Percentiles rank a stretch among this genome's conserved stretches.
Evolutionary conservation across 108 stramenopile genomes (phyloP).

Genomic region (Stephanodiscus triporus): DNA sequence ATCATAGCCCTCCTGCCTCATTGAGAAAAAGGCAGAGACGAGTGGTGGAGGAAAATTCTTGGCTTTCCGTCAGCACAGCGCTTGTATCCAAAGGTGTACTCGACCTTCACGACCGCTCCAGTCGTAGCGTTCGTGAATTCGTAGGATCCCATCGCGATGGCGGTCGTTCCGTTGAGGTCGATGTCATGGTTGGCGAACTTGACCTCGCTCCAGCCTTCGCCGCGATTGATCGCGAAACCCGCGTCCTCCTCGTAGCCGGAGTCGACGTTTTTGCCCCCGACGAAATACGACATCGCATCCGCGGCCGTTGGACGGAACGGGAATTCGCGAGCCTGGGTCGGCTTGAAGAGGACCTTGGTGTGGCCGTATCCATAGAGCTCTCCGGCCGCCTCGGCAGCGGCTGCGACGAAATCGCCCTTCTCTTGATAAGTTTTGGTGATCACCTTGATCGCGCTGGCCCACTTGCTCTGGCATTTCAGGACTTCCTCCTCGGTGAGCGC

Average conservation of each 20-base stretch:
- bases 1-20: no score
- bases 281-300: background rate
- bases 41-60: background rate
- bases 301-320: background rate
- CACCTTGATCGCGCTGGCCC: background rate
- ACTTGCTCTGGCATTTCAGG: background rate
- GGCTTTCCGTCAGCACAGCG: background rate
- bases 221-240: background rate
- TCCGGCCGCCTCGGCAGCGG: background rate
- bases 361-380: background rate
- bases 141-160: background rate
- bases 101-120: background rate
- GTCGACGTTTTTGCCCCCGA: background rate
- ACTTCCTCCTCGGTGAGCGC: background rate
- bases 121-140: background rate
- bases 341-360: slow-evolving; percentile 1
- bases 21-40: background rate
- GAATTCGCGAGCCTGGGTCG: background rate
- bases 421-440: background rate
- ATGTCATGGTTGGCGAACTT: background rate
- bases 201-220: background rate
- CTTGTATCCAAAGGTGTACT: background rate
- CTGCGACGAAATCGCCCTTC: background rate
- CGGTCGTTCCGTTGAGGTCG: background rate
- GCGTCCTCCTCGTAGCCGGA: background rate